A percentile compares a stretch with the other conserved stretches of the same genome.
phyloP scores from a whole-genome alignment of 257 asterid species.

The Primulina eburnea region DNA sequence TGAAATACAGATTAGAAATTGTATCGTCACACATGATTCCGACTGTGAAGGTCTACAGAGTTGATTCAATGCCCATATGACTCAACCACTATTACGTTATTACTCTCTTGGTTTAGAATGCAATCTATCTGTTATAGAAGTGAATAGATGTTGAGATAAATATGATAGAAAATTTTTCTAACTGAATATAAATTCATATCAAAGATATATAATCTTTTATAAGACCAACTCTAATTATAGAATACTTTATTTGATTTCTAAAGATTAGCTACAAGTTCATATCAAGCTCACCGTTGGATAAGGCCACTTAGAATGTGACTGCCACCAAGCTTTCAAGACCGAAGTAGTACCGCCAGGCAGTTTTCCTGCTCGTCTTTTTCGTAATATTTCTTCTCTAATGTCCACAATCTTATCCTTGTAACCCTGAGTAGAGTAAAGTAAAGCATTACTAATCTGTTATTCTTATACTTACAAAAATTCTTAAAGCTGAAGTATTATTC shows the following conservation, averaged over 20 bases:
- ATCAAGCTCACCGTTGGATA: slow-evolving; percentile 49
- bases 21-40: not conserved
- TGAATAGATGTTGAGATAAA: not conserved
- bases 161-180: not conserved
- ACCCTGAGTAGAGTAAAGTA: slow-evolving; percentile 32
- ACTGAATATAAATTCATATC: not conserved
- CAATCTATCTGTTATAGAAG: not conserved
- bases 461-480: not conserved
- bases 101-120: not conserved
- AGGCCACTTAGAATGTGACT: slow-evolving; percentile 59
- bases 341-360: slow-evolving; percentile 64
- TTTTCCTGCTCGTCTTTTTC: slow-evolving; percentile 64
- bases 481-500: not conserved
- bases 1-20: not conserved
- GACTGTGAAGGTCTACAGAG: not conserved
- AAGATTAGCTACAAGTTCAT: not conserved
- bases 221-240: not conserved
- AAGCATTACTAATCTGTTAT: not conserved
- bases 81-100: not conserved
- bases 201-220: not conserved
- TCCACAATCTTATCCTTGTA: slow-evolving; percentile 60
- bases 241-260: not conserved
- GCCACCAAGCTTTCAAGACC: slow-evolving; percentile 60
- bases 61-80: not conserved
- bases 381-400: slow-evolving; percentile 59